Conservation (phyloP, 441 rosid species). For the Gossypium davidsonii region DNA sequence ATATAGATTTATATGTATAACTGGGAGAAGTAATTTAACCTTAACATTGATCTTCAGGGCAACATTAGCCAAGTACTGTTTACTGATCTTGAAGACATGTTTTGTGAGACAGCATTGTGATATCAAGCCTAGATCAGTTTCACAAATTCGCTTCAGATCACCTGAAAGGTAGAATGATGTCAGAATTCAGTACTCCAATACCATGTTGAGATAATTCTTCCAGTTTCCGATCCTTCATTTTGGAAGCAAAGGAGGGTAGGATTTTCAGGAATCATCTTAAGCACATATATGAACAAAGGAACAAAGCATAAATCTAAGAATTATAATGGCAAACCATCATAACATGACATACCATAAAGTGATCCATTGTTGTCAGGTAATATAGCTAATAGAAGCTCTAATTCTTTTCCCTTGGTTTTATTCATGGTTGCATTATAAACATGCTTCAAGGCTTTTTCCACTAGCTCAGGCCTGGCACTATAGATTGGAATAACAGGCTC, state of each 20-base stretch:
- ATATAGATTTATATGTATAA: background rate
- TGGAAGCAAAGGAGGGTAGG: background rate
- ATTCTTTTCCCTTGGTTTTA: slow-evolving; percentile 90
- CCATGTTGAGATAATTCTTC: background rate
- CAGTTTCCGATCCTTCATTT: background rate
- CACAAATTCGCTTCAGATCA: slow-evolving; percentile 82
- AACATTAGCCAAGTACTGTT: slow-evolving; percentile 84
- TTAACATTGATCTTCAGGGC: slow-evolving; percentile 85
- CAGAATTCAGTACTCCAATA: background rate
- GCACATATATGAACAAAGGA: background rate
- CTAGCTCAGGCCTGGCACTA: slow-evolving; percentile 86
- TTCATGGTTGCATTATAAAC: slow-evolving; percentile 69
- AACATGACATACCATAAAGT: slow-evolving; percentile 59
- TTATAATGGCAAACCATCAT: background rate
- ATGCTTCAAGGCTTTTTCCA: slow-evolving; percentile 91
- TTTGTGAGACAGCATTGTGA: slow-evolving; percentile 87
- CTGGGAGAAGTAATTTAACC: slow-evolving; percentile 33
- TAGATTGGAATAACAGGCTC: slow-evolving; percentile 87
- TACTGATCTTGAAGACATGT: slow-evolving; percentile 83
- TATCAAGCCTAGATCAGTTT: slow-evolving; percentile 84
- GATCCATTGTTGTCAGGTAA: slow-evolving; percentile 96
- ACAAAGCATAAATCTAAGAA: background rate
- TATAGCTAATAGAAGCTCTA: slow-evolving; percentile 82
- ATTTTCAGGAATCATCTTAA: background rate
- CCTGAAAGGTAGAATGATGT: slow-evolving; percentile 33